phyloP scores from a whole-genome alignment of 2,329 filamentous ascomycete genomes.

The Pyrenophora seminiperda region DNA sequence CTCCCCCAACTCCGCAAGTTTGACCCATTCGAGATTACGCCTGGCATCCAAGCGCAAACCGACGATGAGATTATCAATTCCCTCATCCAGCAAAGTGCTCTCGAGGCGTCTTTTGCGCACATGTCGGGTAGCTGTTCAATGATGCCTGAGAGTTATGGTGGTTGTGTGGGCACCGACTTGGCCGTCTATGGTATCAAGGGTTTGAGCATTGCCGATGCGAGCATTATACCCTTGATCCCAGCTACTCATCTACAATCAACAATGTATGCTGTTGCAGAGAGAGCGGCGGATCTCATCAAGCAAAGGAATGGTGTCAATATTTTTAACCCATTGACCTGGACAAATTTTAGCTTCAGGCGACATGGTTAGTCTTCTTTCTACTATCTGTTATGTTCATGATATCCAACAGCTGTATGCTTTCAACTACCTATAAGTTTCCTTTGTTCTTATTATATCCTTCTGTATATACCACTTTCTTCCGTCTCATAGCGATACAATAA shows the following conservation, averaged over 20 bases:
- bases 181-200: constrained; percentile 32
- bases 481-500: no score
- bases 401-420: not conserved
- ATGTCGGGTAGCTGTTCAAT: constrained; percentile 36
- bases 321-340: not conserved
- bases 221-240: constrained; percentile 38
- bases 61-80: constrained; percentile 36
- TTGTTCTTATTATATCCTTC: no score
- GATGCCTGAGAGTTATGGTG: constrained; percentile 36
- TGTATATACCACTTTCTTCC: no score
- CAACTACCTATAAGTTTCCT: no score
- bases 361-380: no score
- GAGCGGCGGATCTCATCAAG: constrained; percentile 42
- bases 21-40: constrained; percentile 36
- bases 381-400: no score
- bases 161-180: constrained; percentile 32
- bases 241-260: constrained; percentile 37
- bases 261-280: constrained; percentile 42
- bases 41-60: constrained; percentile 29
- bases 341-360: not conserved
- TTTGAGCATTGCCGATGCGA: constrained; percentile 41
- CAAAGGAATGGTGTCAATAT: constrained; percentile 4
- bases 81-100: constrained; percentile 15
- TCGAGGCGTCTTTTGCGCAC: constrained; percentile 33
- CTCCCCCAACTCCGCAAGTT: constrained; percentile 39